Base-by-base conservation (phyloP, 371 early-diverging fungal genomes). In the Mortierella sp. region DNA sequence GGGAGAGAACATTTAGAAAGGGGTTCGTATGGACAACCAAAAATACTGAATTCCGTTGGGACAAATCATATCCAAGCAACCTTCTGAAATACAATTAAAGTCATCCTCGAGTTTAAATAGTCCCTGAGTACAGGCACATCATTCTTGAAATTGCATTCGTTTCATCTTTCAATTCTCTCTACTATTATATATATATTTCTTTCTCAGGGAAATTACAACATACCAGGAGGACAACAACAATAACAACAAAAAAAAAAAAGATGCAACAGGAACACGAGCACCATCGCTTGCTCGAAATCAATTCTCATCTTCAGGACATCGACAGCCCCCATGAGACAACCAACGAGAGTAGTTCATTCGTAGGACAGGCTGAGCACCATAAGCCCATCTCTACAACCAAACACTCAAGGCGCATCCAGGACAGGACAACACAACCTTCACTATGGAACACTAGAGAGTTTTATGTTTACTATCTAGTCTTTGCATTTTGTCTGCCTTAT, bases 401-500 rank as follows among this genome's bases (percentile, higher is more conserved):
- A 15, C 50, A 61, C 15, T n/a, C 67, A 38, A 76, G 69, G 47
- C 70, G 71, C 13, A 55, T 43, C 13, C 72, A 69, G 48, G 81
- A 81, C 62, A 67, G 84, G 52, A 79, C 61, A 33, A 78, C 79
- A 9, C 10, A 79, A 84, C 15, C 85, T 85, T 75, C 88, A 53
- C 69, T 87, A 53, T 87, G 87, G 87, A 72, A 80, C 11, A 88
- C 88, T 4, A 74, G 69, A 24, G 95, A 94, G 74, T 95, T 94
- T 84, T 93, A 92, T 73, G 70, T 91, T 55, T 94, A 95, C 70
- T 94, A 94, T 73, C 55, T 89, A 19, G 62, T 88, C 19, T 91
- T 92, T 63, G 47, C 84, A n/a, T 72, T 87, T 11, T 84, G 85
- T 6, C 83, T 94, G 6, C 87, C 92, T 0, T 88, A 89, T 74